Conservation (phyloP, 2,329 filamentous ascomycete genomes). For the Ascochyta lentis region DNA sequence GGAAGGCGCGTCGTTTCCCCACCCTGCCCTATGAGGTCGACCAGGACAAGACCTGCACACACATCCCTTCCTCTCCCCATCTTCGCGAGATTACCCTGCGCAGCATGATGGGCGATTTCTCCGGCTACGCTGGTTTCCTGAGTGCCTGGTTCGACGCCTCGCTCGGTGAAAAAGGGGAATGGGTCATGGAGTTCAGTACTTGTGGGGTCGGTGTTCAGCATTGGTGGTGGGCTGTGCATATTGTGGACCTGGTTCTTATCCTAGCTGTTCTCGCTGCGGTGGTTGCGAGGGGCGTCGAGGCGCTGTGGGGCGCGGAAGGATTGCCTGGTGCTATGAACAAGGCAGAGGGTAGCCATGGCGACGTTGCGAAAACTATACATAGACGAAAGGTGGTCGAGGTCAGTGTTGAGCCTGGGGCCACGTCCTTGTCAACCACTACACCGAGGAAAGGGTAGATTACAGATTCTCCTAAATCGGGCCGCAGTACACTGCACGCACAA, state of each 20-base stretch:
- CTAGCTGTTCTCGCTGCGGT: not conserved
- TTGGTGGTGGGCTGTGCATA: constrained; percentile 91
- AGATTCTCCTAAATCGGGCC: too few relatives aligned
- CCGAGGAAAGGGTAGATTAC: too few relatives aligned
- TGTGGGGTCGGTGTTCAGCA: constrained; percentile 87
- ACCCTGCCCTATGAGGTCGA: constrained; percentile 38
- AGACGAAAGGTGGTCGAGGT: not conserved
- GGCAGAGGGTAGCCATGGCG: not conserved
- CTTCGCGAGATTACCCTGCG: constrained; percentile 90
- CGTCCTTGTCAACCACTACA: too few relatives aligned
- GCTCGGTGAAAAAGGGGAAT: constrained; percentile 74
- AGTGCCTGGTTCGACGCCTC: constrained; percentile 86
- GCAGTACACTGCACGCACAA: too few relatives aligned
- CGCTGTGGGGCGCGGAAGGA: not conserved
- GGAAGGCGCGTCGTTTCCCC: constrained; percentile 35
- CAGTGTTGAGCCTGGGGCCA: not conserved
- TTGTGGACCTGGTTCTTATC: constrained; percentile 45
- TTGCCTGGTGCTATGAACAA: not conserved
- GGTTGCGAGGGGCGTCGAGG: not conserved
- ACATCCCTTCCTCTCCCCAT: constrained; percentile 54
- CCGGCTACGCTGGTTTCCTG: constrained; percentile 87
- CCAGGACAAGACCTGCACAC: constrained; percentile 35
- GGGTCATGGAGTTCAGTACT: constrained; percentile 80
- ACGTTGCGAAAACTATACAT: not conserved
- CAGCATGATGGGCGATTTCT: constrained; percentile 98